Evolutionary conservation across 345 rosid genomes (phyloP).

Genomic region (Sisymbrium altissimum): DNA sequence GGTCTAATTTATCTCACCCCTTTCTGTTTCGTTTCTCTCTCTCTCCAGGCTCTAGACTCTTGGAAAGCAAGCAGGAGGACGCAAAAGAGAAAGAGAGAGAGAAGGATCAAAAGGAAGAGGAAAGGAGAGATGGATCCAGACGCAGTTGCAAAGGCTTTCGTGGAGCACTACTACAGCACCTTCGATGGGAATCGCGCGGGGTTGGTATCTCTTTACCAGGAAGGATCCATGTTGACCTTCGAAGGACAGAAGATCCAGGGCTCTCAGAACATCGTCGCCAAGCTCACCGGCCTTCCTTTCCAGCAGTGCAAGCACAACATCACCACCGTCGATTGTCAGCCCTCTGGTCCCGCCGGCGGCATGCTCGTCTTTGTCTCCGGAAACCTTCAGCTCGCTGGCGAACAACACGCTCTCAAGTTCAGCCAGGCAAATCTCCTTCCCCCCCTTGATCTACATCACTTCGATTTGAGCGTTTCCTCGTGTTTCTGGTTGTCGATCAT

Average conservation of each 20-base stretch:
- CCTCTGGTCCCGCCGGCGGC: slow-evolving; percentile 82
- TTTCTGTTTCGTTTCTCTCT: background rate
- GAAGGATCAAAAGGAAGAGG: slow-evolving; percentile 7
- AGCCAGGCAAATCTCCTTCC: slow-evolving; percentile 56
- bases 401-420: slow-evolving; percentile 92
- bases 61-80: slow-evolving; percentile 7
- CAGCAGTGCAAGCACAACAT: slow-evolving; percentile 89
- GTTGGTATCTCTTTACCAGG: slow-evolving; percentile 70
- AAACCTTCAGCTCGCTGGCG: slow-evolving; percentile 85
- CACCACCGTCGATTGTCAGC: slow-evolving; percentile 92
- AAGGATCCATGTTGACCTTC: slow-evolving; percentile 83
- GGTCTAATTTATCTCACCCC: slow-evolving; percentile 3
- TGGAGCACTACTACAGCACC: slow-evolving; percentile 84
- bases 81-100: background rate
- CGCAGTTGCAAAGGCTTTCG: slow-evolving; percentile 77
- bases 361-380: slow-evolving; percentile 95
- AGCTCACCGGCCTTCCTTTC: slow-evolving; percentile 84
- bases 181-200: slow-evolving; percentile 71
- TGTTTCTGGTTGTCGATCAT: background rate
- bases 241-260: slow-evolving; percentile 95
- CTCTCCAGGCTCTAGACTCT: background rate
- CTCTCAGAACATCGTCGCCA: slow-evolving; percentile 66
- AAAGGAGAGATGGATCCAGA: slow-evolving; percentile 68
- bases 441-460: background rate
- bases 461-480: background rate